These are phyloP conservation scores for Collybia nuda DNA, from an alignment of 768 basidiomycete genomes.

Conservation along the genomic window DNA sequence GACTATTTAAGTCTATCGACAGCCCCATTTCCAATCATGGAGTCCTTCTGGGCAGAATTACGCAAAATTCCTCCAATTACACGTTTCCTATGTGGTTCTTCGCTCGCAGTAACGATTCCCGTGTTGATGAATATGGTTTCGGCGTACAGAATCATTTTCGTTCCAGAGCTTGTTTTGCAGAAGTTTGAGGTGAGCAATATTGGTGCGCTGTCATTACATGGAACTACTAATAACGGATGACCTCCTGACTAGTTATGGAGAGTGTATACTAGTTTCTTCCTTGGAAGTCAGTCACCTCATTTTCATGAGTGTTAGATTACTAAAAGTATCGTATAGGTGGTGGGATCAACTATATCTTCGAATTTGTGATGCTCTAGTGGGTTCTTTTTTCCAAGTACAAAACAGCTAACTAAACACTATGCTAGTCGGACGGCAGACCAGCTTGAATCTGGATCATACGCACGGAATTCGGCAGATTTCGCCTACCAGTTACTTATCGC, in stretches of 20 bases:
- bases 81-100: constrained; percentile 62
- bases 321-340: constrained; percentile 25
- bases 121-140: constrained; percentile 54
- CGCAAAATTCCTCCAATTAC: constrained; percentile 86
- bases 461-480: constrained; percentile 65
- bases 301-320: not conserved
- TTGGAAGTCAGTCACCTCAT: constrained; percentile 48
- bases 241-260: constrained; percentile 67
- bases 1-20: no score
- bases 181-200: constrained; percentile 50
- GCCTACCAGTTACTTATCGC: constrained; percentile 72
- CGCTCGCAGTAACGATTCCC: constrained; percentile 59
- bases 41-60: constrained; percentile 55
- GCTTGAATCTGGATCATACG: constrained; percentile 63
- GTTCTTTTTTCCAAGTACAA: not conserved
- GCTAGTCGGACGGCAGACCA: constrained; percentile 64
- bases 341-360: constrained; percentile 62
- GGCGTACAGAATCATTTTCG: constrained; percentile 55
- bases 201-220: not conserved
- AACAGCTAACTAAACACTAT: constrained; percentile 2
- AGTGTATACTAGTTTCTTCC: constrained; percentile 69
- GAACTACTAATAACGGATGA: not conserved
- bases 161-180: constrained; percentile 39
- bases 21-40: constrained; percentile 29
- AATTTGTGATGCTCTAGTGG: constrained; percentile 74